phyloP scores from a whole-genome alignment of 306 rosid genomes.

The Crotalaria pallida region DNA sequence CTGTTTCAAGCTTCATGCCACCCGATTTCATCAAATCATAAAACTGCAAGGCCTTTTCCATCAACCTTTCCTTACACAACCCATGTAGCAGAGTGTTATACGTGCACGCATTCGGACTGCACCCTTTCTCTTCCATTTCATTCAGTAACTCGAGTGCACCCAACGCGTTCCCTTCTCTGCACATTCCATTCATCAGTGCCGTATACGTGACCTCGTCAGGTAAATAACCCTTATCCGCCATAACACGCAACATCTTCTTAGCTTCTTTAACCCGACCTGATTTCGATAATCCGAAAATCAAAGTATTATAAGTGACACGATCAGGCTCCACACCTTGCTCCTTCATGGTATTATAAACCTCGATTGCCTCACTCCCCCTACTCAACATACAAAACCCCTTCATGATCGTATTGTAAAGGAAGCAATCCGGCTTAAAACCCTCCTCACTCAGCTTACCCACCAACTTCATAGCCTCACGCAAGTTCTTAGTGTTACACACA shows the following conservation, averaged over 20 bases:
- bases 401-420: constrained; percentile 72
- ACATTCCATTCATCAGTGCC: constrained; percentile 84
- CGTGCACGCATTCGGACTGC: constrained; percentile 65
- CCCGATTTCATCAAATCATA: constrained; percentile 55
- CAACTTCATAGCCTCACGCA: constrained; percentile 62
- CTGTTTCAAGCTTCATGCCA: constrained; percentile 67
- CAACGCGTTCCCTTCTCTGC: constrained; percentile 62
- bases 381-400: constrained; percentile 78
- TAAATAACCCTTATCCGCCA: constrained; percentile 64
- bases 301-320: constrained; percentile 69
- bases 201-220: constrained; percentile 85
- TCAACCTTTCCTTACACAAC: constrained; percentile 57
- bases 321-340: constrained; percentile 83
- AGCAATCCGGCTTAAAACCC: constrained; percentile 84
- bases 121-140: constrained; percentile 75
- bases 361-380: constrained; percentile 64
- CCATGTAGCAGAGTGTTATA: constrained; percentile 80
- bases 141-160: constrained; percentile 55
- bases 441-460: constrained; percentile 55
- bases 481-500: constrained; percentile 64
- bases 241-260: constrained; percentile 52
- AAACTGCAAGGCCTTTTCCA: constrained; percentile 69
- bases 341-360: constrained; percentile 72
- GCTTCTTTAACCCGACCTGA: constrained; percentile 64
- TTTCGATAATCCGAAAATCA: constrained; percentile 75